These are phyloP conservation scores for Tricholoma sp. DNA, from an alignment of 768 basidiomycete genomes.

Conservation along the genomic window DNA sequence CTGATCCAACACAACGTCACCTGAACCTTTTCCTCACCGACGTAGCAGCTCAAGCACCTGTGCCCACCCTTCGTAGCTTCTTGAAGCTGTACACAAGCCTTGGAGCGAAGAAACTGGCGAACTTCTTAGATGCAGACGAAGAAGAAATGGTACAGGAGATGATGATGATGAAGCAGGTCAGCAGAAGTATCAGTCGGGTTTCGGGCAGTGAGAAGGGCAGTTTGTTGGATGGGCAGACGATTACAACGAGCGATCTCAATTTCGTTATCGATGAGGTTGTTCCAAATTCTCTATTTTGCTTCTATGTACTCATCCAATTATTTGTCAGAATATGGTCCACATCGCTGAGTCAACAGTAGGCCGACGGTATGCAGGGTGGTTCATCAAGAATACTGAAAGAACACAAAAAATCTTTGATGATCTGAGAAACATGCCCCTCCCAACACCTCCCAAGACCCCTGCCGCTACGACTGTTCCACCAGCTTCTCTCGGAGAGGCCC, in stretches of 20 bases:
- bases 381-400: conserved; percentile 93
- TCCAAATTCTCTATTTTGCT: conserved; percentile 6
- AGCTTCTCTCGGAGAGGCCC: conserved; percentile 16
- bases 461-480: conserved; percentile 21
- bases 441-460: conserved; percentile 27
- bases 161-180: conserved; percentile 93
- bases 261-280: conserved; percentile 91
- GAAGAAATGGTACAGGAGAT: conserved; percentile 94
- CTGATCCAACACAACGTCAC: conserved; percentile 82
- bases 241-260: conserved; percentile 89
- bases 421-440: conserved; percentile 50
- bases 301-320: not conserved
- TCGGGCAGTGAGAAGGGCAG: conserved; percentile 48
- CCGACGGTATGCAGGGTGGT: conserved; percentile 93
- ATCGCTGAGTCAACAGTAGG: conserved; percentile 94
- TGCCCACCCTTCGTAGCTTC: conserved; percentile 86
- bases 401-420: conserved; percentile 84
- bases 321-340: conserved; percentile 84
- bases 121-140: conserved; percentile 88
- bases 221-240: conserved; percentile 79
- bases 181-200: conserved; percentile 69
- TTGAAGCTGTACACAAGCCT: conserved; percentile 94
- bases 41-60: conserved; percentile 67
- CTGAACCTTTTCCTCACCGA: conserved; percentile 80
- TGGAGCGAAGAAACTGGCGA: conserved; percentile 85